Conservation (phyloP, 1,139 yeast genomes). For the Blastobotrys elegans region DNA sequence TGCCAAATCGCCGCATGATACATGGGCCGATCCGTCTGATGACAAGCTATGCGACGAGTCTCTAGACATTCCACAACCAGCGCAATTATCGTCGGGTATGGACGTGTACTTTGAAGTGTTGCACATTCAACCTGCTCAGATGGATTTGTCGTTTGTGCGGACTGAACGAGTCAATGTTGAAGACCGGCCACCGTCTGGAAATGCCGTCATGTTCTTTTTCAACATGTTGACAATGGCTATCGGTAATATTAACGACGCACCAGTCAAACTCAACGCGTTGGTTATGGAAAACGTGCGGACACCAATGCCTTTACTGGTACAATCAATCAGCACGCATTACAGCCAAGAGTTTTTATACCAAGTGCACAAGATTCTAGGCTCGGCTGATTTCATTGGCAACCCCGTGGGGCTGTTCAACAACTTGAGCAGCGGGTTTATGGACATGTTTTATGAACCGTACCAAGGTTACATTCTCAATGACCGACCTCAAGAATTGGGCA, state of each 20-base stretch:
- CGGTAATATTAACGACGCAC: slow-evolving; percentile 96
- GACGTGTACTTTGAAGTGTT: slow-evolving; percentile 90
- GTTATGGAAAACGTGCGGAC: slow-evolving; percentile 85
- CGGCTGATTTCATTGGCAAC: slow-evolving; percentile 93
- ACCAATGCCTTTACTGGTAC: slow-evolving; percentile 67
- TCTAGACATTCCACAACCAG: slow-evolving; percentile 67
- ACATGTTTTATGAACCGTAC: slow-evolving; percentile 94
- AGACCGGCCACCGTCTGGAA: slow-evolving; percentile 53
- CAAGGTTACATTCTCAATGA: slow-evolving; percentile 93
- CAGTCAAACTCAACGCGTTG: slow-evolving; percentile 81
- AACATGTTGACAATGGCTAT: slow-evolving; percentile 93
- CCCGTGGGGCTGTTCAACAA: slow-evolving; percentile 96
- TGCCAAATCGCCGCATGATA: slow-evolving; percentile 50
- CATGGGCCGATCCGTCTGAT: slow-evolving; percentile 23
- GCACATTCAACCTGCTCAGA: slow-evolving; percentile 85
- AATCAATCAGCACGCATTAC: slow-evolving; percentile 77
- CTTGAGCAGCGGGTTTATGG: slow-evolving; percentile 90
- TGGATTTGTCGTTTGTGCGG: slow-evolving; percentile 86
- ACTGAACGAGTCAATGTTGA: slow-evolving; percentile 72
- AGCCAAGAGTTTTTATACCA: slow-evolving; percentile 91
- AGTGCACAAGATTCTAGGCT: slow-evolving; percentile 86
- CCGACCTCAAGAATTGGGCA: slow-evolving; percentile 92
- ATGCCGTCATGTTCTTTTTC: slow-evolving; percentile 63
- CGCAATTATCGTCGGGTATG: slow-evolving; percentile 49
- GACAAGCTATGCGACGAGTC: slow-evolving; percentile 55